Conservation (phyloP, 192 early-diverging fungal genomes). For the Thoreauomyces humboldtii region DNA sequence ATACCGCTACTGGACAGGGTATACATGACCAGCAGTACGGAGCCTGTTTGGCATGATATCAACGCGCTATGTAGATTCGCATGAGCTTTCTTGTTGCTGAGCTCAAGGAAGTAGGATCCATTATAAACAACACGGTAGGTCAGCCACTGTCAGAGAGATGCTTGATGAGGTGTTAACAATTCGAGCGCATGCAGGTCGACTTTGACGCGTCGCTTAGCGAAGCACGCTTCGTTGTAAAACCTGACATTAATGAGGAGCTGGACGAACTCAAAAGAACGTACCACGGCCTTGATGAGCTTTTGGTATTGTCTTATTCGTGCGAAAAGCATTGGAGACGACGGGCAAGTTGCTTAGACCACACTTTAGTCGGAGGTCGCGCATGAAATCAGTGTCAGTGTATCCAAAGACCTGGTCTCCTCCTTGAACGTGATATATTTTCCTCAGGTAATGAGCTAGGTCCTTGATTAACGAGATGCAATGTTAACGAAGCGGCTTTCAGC, state of each 20-base stretch:
- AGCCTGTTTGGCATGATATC: no score
- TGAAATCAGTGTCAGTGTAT: slow-evolving; percentile 55
- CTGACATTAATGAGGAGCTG: slow-evolving; percentile 54
- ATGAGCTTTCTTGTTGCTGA: slow-evolving; percentile 27
- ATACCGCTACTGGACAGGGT: slow-evolving; percentile 22
- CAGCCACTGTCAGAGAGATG: not conserved
- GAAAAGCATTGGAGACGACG: no score
- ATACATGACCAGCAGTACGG: no score
- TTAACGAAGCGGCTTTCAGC: no score
- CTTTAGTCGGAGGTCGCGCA: slow-evolving; percentile 51
- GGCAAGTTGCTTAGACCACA: not conserved
- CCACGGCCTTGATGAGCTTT: slow-evolving; percentile 61
- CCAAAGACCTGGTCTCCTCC: slow-evolving; percentile 45
- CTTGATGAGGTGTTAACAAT: not conserved
- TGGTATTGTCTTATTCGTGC: no score
- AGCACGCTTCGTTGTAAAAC: slow-evolving; percentile 57
- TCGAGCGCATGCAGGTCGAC: slow-evolving; percentile 51
- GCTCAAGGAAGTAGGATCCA: slow-evolving; percentile 50
- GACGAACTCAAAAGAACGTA: slow-evolving; percentile 69
- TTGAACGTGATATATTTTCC: slow-evolving; percentile 81
- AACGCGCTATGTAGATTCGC: no score
- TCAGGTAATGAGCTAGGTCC: slow-evolving; percentile 26
- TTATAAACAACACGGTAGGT: slow-evolving; percentile 59
- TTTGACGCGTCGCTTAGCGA: slow-evolving; percentile 68
- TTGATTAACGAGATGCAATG: not conserved